Conservation (phyloP, 345 rosid genomes). For the Sisymbrium altissimum region DNA sequence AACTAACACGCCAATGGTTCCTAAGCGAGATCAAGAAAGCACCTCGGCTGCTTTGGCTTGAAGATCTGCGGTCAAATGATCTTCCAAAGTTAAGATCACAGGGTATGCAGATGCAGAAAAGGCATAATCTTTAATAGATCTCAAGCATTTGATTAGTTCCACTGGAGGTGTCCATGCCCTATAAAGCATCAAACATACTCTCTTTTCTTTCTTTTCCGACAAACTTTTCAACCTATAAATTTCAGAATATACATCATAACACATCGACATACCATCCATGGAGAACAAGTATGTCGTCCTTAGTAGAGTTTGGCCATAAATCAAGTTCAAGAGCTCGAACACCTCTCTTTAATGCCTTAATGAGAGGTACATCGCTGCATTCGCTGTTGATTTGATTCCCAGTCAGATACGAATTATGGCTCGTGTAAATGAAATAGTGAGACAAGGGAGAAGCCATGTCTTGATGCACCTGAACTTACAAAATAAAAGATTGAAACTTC, state of each 20-base stretch:
- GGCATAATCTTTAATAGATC: conserved; percentile 67
- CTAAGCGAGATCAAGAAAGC: conserved; percentile 21
- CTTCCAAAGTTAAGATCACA: conserved; percentile 71
- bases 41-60: conserved; percentile 78
- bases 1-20: background rate
- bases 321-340: conserved; percentile 94
- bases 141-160: conserved; percentile 71
- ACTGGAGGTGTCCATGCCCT: conserved; percentile 93
- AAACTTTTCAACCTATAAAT: background rate
- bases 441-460: conserved; percentile 88
- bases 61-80: conserved; percentile 69
- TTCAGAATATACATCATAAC: background rate
- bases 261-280: conserved; percentile 71
- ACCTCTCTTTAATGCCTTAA: conserved; percentile 67
- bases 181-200: conserved; percentile 20
- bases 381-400: conserved; percentile 97
- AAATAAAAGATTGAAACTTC: background rate
- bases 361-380: conserved; percentile 89
- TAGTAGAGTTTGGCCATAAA: conserved; percentile 85
- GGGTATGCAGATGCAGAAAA: conserved; percentile 60
- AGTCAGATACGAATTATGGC: conserved; percentile 89
- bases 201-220: background rate
- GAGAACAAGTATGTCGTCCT: conserved; percentile 69
- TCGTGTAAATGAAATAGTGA: conserved; percentile 82
- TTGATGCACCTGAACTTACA: conserved; percentile 65